Conservation (phyloP, 2,329 filamentous ascomycete genomes). For the Fusarium xylarioides region DNA sequence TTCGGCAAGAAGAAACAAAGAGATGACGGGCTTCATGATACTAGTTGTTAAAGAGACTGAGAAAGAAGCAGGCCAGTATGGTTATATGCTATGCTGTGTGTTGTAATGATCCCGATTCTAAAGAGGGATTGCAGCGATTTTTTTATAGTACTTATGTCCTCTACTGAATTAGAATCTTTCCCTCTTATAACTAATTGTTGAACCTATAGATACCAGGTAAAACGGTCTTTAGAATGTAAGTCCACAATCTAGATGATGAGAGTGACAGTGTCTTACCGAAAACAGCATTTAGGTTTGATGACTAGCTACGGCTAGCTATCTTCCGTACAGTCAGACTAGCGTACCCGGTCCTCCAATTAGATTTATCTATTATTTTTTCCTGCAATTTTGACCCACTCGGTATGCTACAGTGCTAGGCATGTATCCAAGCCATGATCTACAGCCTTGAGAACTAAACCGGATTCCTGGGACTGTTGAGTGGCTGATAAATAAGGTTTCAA, state of each 20-base stretch:
- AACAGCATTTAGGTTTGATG: neutral
- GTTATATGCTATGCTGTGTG: rapidly evolving
- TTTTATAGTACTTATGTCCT: too few relatives aligned
- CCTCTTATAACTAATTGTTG: rapidly evolving
- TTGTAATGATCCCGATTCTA: rapidly evolving
- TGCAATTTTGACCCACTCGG: too few relatives aligned
- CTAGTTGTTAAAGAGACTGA: rapidly evolving
- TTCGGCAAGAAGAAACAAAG: neutral
- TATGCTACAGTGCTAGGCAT: neutral
- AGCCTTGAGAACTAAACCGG: neutral
- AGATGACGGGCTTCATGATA: neutral
- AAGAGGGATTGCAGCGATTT: rapidly evolving
- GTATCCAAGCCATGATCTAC: neutral
- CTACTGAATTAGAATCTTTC: rapidly evolving
- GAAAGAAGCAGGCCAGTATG: too few relatives aligned
- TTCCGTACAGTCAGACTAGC: too few relatives aligned
- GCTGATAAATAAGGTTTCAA: neutral
- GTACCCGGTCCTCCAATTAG: too few relatives aligned
- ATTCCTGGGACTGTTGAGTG: rapidly evolving
- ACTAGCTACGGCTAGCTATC: too few relatives aligned
- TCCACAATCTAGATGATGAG: neutral
- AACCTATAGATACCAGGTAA: rapidly evolving
- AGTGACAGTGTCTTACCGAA: rapidly evolving
- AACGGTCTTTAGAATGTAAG: neutral
- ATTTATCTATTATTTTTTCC: too few relatives aligned